phyloP scores from a whole-genome alignment of 192 early-diverging fungal species.

The Piromyces finnis region DNA sequence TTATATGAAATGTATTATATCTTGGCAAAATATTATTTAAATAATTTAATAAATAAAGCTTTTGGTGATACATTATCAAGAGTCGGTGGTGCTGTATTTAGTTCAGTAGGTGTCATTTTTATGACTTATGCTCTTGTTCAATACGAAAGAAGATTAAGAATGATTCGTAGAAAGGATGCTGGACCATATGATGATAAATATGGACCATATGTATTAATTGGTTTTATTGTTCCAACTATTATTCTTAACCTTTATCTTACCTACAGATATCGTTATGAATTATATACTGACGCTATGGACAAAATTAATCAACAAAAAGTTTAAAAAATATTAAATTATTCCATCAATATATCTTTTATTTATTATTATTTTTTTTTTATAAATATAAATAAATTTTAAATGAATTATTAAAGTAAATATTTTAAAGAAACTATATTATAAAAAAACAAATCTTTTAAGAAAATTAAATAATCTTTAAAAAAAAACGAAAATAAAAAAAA shows the following conservation, averaged over 20 bases:
- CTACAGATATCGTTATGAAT: neutral
- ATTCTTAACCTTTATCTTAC: neutral
- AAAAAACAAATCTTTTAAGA: too few species aligned
- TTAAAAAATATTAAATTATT: too few species aligned
- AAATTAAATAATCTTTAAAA: too few species aligned
- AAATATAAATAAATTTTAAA: too few species aligned
- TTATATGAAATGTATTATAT: too few species aligned
- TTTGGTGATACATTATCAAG: constrained; percentile 60
- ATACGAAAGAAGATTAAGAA: constrained; percentile 56
- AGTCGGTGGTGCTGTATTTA: constrained; percentile 51
- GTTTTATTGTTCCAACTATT: neutral
- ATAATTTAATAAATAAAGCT: neutral
- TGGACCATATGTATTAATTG: neutral
- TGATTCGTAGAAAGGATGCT: constrained; percentile 40
- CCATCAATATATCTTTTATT: too few species aligned
- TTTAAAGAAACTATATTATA: too few species aligned
- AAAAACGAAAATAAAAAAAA: too few species aligned
- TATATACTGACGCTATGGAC: neutral
- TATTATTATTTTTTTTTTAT: too few species aligned
- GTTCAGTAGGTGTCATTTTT: constrained; percentile 40
- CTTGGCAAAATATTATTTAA: too few species aligned
- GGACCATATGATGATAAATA: constrained; percentile 57
- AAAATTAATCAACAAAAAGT: neutral
- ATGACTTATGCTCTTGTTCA: constrained; percentile 62
- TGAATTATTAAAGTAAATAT: too few species aligned